phyloP scores from a whole-genome alignment of 208 protist genomes.

The Crithidia fasciculata region DNA sequence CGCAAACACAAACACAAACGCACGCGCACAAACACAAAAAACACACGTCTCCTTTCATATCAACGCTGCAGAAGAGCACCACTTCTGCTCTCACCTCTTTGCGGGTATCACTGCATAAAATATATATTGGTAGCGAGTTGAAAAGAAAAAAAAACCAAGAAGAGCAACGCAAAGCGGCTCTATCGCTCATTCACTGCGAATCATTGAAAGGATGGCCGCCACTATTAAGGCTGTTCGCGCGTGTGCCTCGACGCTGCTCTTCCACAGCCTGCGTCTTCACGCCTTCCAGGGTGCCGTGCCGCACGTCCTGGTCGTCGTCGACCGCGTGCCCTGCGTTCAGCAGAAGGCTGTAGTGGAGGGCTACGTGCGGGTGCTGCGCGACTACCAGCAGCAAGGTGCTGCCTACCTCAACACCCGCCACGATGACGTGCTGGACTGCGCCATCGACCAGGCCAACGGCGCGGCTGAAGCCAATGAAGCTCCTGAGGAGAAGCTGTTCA shows the following conservation, averaged over 20 bases:
- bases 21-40: background rate
- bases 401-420: conserved; percentile 10
- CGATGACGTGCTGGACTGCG: conserved; percentile 8
- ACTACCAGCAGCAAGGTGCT: conserved; percentile 43
- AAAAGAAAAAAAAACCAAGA: background rate
- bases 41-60: background rate
- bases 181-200: background rate
- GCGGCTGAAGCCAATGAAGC: background rate
- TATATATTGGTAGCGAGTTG: too few species aligned
- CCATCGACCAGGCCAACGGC: background rate
- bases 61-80: too few species aligned
- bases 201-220: conserved; percentile 12
- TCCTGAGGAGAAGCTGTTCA: conserved; percentile 32
- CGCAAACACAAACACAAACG: too few species aligned
- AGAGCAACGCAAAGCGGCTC: background rate
- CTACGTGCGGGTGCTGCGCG: conserved; percentile 69
- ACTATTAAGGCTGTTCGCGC: conserved; percentile 63
- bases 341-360: conserved; percentile 81
- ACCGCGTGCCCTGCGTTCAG: conserved; percentile 60
- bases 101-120: too few species aligned
- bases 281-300: conserved; percentile 73
- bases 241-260: conserved; percentile 77
- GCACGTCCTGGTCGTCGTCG: conserved; percentile 82
- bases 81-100: too few species aligned
- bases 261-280: conserved; percentile 70